Evolutionary conservation across 768 basidiomycete genomes (phyloP), one percentile per base, ranked within the genome.

Genomic region (Hortiboletus campestris): DNA sequence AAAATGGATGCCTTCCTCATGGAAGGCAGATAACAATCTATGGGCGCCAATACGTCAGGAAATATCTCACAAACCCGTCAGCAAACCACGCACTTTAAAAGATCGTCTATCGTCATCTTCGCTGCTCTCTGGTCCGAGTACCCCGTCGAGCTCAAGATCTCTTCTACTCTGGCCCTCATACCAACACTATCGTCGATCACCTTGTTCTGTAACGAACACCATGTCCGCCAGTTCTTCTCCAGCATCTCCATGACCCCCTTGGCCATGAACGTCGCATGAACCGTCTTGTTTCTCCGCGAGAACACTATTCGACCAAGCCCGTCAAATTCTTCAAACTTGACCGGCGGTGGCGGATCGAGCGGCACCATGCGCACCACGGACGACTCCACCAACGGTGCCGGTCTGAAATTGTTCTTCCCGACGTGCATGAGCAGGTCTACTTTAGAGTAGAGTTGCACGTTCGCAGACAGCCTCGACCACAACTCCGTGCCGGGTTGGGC

Each of bases 371-470:
- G 84, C 36, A 99, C 85, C 58, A 99, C 97, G 20, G 85, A 88
- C 28, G 87, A 90, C 72, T 98, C 97, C 39, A 99, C 97, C 71
- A 90, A 82, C 0, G 97, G 97, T 19, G 97, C 88, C 0, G 97
- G 97, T 25, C 96, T 80, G 77, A 99, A 99, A 74, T 96, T 95
- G 69, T 95, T 96, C 66, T 91, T 88, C n/a, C 87, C 88, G 42
- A 99, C 96, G 65, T 95, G 90, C 84, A 98, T 94, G 56, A 98
- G 82, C 62, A 97, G 86, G 72, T 98, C 94, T 25, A 98, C 94
- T 67, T 94, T 93, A 13, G 97, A 86, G 69, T 97, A 99, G 4
- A 99, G 84, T 74, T 98, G 97, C 12, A 98, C 97, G 71, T 99
- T 98, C 19, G 94, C 96, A 17, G 91, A 91, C 19, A 99, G 76